phyloP scores from a whole-genome alignment of 371 early-diverging fungal species.

The Capniomyces stellatus region DNA sequence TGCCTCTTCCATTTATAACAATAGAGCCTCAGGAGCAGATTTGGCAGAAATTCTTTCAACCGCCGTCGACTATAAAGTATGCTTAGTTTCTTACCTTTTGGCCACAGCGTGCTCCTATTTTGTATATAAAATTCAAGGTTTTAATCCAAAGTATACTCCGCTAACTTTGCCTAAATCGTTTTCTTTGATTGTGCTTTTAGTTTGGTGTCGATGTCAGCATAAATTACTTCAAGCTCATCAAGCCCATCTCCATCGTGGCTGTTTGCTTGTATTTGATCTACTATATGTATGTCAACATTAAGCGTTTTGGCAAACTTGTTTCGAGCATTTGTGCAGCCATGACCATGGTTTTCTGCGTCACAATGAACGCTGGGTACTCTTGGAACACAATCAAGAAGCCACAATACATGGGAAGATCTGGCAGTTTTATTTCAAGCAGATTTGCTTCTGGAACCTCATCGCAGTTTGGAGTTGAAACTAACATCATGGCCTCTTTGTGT shows the following conservation, averaged over 20 bases:
- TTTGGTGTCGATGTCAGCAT: slow-evolving; percentile 7
- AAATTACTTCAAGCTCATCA: slow-evolving; percentile 10
- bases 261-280: slow-evolving; percentile 4
- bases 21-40: too few species aligned
- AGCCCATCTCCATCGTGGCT: background rate
- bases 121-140: too few species aligned
- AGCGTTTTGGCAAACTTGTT: slow-evolving; percentile 9
- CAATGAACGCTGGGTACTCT: slow-evolving; percentile 24
- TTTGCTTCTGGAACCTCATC: slow-evolving; percentile 15
- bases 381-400: slow-evolving; percentile 24
- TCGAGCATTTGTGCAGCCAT: slow-evolving; percentile 12
- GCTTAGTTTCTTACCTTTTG: too few species aligned
- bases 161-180: too few species aligned
- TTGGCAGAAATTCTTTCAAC: too few species aligned
- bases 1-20: too few species aligned
- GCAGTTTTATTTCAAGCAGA: too few species aligned
- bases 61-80: too few species aligned
- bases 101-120: too few species aligned
- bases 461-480: slow-evolving; percentile 21
- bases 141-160: too few species aligned
- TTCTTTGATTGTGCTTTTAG: background rate
- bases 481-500: slow-evolving; percentile 15
- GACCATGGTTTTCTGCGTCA: slow-evolving; percentile 16
- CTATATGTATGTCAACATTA: slow-evolving; percentile 8
- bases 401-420: slow-evolving; percentile 13